Evolutionary conservation across 768 basidiomycete genomes (phyloP).

Genomic region (Serendipita sp.): DNA sequence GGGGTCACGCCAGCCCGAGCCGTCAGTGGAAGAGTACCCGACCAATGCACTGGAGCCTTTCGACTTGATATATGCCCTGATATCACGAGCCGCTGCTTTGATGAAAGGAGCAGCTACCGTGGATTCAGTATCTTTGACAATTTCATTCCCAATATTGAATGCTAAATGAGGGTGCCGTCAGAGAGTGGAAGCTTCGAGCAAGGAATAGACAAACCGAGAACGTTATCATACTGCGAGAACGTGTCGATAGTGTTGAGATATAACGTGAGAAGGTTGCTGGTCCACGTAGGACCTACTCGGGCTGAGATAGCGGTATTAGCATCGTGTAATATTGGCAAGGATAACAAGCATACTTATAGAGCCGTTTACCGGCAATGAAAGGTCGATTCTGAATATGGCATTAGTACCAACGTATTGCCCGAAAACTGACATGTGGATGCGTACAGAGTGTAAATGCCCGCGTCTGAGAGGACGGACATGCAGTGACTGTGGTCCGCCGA

Average conservation of each 20-base stretch:
- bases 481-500: constrained; percentile 73
- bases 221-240: constrained; percentile 77
- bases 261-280: constrained; percentile 59
- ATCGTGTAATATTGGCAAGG: constrained; percentile 8
- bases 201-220: constrained; percentile 41
- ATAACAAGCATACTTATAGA: constrained; percentile 30
- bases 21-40: constrained; percentile 78
- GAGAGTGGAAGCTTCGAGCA: neutral
- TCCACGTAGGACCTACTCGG: constrained; percentile 57
- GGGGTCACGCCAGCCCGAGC: constrained; percentile 40
- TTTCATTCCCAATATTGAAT: constrained; percentile 83
- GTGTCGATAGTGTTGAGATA: constrained; percentile 64
- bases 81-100: constrained; percentile 82
- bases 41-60: constrained; percentile 49
- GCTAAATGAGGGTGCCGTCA: neutral
- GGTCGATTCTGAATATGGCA: constrained; percentile 47
- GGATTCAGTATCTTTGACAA: constrained; percentile 33
- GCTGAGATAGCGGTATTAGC: constrained; percentile 21
- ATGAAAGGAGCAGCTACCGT: constrained; percentile 62
- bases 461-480: constrained; percentile 59
- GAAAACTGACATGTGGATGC: constrained; percentile 16
- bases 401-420: neutral
- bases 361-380: constrained; percentile 72
- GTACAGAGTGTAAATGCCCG: constrained; percentile 82
- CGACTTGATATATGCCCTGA: constrained; percentile 64